A percentile compares a stretch with the other conserved stretches of the same genome.
These are phyloP conservation scores for Sarocladium kiliense DNA, from an alignment of 2,329 filamentous ascomycete genomes.

Conservation along the genomic window DNA sequence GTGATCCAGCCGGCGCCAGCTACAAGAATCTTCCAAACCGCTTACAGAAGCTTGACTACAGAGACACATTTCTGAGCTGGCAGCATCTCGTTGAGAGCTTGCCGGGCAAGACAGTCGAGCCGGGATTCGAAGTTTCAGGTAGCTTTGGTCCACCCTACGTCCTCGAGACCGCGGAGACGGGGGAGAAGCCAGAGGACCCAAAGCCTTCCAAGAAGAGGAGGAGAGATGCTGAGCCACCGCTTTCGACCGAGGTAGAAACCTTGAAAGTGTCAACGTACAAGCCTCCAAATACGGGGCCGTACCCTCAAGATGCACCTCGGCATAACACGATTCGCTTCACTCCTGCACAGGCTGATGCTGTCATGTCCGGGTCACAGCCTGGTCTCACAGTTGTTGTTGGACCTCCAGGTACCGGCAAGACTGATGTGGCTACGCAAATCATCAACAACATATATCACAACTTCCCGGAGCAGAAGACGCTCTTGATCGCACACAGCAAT, in stretches of 20 bases:
- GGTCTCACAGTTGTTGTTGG: conserved; percentile 92
- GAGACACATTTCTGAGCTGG: conserved; percentile 95
- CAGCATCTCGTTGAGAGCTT: conserved; percentile 86
- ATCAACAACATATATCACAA: conserved; percentile 99
- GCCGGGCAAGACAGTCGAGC: conserved; percentile 81
- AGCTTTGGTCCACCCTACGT: conserved; percentile 87
- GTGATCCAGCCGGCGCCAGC: conserved; percentile 81
- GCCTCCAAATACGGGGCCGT: conserved; percentile 82
- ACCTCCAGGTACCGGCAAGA: conserved; percentile 95
- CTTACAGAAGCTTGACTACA: conserved; percentile 76
- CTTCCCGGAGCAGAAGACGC: conserved; percentile 85
- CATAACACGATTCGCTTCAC: conserved; percentile 85
- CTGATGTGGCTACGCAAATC: conserved; percentile 97
- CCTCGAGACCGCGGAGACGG: conserved; percentile 59
- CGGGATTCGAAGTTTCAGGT: conserved; percentile 62
- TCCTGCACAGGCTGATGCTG: conserved; percentile 83
- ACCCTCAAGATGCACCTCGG: conserved; percentile 77
- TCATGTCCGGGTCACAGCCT: conserved; percentile 88
- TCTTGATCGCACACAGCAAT: conserved; percentile 94
- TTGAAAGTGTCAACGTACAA: conserved; percentile 86
- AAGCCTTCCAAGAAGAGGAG: conserved; percentile 83
- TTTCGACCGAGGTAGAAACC: conserved; percentile 58
- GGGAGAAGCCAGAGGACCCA: conserved; percentile 41
- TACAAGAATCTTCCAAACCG: conserved; percentile 79
- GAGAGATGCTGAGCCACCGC: conserved; percentile 65